Percentiles rank a stretch among this genome's conserved stretches.
These are phyloP conservation scores for Agrocybe pediades DNA, from an alignment of 768 basidiomycete genomes.

Conservation along the genomic window DNA sequence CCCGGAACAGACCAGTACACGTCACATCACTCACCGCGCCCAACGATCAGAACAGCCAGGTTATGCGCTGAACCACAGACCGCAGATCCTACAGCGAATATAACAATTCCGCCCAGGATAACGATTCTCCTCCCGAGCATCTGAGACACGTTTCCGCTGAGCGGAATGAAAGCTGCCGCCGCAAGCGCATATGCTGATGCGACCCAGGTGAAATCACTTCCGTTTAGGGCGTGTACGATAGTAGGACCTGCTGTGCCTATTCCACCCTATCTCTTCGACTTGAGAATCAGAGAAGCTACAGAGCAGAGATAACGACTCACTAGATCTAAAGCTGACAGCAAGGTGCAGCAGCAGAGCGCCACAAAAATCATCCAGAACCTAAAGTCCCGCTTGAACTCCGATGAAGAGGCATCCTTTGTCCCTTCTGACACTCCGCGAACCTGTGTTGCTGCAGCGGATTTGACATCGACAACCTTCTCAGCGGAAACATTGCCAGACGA, in stretches of 20 bases:
- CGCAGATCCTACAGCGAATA: not conserved
- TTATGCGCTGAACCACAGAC: slow-evolving; percentile 1
- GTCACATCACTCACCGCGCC: not conserved
- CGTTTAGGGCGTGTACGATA: not conserved
- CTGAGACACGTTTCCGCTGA: not conserved
- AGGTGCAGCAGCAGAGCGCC: not conserved
- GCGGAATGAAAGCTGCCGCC: not conserved
- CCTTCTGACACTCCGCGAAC: not conserved
- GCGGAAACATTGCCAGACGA: not conserved
- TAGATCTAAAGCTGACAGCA: not conserved
- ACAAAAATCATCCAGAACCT: not conserved
- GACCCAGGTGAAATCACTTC: slow-evolving; percentile 2
- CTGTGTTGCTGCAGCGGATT: not conserved
- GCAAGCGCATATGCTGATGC: slow-evolving; percentile 3
- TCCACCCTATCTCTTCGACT: not conserved
- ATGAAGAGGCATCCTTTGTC: not conserved
- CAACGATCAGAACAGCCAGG: not conserved
- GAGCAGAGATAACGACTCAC: not conserved
- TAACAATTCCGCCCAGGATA: not conserved
- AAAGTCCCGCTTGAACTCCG: not conserved
- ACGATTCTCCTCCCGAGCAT: not conserved
- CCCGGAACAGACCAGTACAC: not conserved
- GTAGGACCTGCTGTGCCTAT: slow-evolving; percentile 3
- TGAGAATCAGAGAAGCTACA: not conserved
- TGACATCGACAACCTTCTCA: not conserved